phyloP scores from a whole-genome alignment of 2,329 filamentous ascomycete species.

The Plenodomus lindquistii region DNA sequence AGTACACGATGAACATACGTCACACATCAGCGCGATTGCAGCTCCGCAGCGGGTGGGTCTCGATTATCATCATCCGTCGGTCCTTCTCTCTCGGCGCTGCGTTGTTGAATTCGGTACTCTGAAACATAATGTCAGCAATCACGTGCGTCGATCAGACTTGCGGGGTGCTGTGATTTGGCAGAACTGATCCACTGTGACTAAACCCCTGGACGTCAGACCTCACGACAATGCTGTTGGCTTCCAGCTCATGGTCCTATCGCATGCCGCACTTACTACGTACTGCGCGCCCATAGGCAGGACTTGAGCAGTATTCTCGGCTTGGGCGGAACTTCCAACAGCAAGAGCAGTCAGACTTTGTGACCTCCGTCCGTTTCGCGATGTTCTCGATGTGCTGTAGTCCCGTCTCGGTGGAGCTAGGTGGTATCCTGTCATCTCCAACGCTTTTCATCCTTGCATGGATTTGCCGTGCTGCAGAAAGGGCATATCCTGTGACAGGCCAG shows the following conservation, averaged over 20 bases:
- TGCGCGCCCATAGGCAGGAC: background rate
- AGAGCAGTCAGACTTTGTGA: background rate
- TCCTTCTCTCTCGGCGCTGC: conserved; percentile 9
- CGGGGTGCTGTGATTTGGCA: conserved; percentile 19
- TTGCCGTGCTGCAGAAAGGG: conserved; percentile 13
- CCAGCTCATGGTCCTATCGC: background rate
- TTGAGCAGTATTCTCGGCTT: background rate
- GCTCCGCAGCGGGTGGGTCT: conserved; percentile 10
- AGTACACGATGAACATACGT: conserved; percentile 11
- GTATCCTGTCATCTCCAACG: conserved; percentile 31
- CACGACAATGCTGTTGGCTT: conserved; percentile 20
- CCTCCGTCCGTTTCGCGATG: conserved; percentile 5
- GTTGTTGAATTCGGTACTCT: conserved; percentile 11
- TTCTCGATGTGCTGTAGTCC: conserved; percentile 9
- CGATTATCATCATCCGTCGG: conserved; percentile 6
- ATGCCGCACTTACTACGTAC: background rate
- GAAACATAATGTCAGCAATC: conserved; percentile 22
- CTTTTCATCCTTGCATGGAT: conserved; percentile 25
- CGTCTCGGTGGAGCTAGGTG: conserved; percentile 14
- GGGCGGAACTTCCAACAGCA: background rate
- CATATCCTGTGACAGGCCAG: conserved; percentile 32
- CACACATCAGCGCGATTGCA: conserved; percentile 24
- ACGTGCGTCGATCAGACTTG: conserved; percentile 20
- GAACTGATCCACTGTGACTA: too few species aligned
- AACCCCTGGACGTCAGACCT: conserved; percentile 19